Conservation (phyloP, 164 flowering plant species). For the Warburgia ugandensis region DNA sequence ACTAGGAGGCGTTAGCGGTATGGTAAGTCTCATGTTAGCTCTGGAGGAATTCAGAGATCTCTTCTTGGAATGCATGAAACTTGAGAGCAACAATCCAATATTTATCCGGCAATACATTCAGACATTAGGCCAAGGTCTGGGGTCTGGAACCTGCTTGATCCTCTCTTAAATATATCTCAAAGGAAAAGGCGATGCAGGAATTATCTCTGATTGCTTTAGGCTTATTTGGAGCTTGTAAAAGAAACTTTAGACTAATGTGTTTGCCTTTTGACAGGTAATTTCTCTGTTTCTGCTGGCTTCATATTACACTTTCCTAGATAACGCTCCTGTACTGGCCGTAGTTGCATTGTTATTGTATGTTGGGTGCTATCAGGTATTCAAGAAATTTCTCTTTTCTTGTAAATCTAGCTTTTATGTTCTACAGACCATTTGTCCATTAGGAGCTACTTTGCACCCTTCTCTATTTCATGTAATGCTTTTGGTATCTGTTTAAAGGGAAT, state of each 20-base stretch:
- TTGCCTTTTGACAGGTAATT: conserved; percentile 41
- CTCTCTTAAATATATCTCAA: background rate
- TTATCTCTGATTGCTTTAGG: background rate
- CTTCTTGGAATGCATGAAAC: background rate
- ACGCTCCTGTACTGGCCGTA: conserved; percentile 68
- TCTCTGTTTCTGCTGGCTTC: conserved; percentile 84
- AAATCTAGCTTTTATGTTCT: no score
- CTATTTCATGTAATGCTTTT: no score
- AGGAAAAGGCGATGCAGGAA: background rate
- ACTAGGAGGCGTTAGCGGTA: conserved; percentile 88
- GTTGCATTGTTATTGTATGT: conserved; percentile 76
- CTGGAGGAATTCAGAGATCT: background rate
- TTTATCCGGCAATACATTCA: background rate
- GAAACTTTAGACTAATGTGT: no score
- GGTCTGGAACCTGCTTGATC: background rate
- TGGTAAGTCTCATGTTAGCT: conserved; percentile 41
- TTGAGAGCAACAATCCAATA: background rate
- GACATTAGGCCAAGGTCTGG: background rate
- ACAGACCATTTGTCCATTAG: no score
- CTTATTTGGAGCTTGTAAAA: background rate
- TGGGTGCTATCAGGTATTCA: conserved; percentile 88
- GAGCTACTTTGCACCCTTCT: no score
- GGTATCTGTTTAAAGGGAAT: background rate
- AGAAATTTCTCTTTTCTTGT: background rate
- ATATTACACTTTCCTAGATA: conserved; percentile 64